phyloP scores from a whole-genome alignment of 1,139 yeast species.

The Debaryomyces fabryi region DNA sequence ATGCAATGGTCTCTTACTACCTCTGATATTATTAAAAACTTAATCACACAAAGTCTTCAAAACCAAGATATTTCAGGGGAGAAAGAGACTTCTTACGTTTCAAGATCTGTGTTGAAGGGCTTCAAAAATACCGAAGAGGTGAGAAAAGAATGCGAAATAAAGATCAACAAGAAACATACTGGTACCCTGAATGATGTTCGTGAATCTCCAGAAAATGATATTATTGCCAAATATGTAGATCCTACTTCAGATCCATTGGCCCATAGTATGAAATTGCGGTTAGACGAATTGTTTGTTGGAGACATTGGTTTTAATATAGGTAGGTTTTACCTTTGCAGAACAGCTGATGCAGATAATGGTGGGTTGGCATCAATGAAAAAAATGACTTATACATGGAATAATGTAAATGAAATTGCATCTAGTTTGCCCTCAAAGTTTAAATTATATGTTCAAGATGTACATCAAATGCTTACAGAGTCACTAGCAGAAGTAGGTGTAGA shows the following conservation, averaged over 20 bases:
- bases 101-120: conserved; percentile 45
- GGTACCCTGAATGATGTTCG: conserved; percentile 13
- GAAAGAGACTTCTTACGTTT: conserved; percentile 46
- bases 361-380: conserved; percentile 40
- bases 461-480: conserved; percentile 34
- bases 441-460: conserved; percentile 54
- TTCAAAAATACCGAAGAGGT: conserved; percentile 35
- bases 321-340: conserved; percentile 47
- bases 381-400: conserved; percentile 31
- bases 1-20: conserved; percentile 52
- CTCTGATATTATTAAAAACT: conserved; percentile 46
- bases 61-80: conserved; percentile 49
- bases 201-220: conserved; percentile 22
- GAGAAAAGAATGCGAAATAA: conserved; percentile 35
- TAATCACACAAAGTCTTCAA: conserved; percentile 32
- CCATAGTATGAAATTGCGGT: conserved; percentile 41
- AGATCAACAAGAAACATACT: conserved; percentile 29
- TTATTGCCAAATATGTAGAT: conserved; percentile 37
- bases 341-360: conserved; percentile 43
- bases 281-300: conserved; percentile 48
- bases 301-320: conserved; percentile 52
- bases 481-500: conserved; percentile 38
- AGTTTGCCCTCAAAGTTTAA: conserved; percentile 43
- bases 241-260: conserved; percentile 45
- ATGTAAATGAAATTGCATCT: conserved; percentile 19